Percentiles rank a stretch among this genome's conserved stretches.
These are phyloP conservation scores for Tricholomella constricta DNA, from an alignment of 768 basidiomycete genomes.

Conservation along the genomic window DNA sequence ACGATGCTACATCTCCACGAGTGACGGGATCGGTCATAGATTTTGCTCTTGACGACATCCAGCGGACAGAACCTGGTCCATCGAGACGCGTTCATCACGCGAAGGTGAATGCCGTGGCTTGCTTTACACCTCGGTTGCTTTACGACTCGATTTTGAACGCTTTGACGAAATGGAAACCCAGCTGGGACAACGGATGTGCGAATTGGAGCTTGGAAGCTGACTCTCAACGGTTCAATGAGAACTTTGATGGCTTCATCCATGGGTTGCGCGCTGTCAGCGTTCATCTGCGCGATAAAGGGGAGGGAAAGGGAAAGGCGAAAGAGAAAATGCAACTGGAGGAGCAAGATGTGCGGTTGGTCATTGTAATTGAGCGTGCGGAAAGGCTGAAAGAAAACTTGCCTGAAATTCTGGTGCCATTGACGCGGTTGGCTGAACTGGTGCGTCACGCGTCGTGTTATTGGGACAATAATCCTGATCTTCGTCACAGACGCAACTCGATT, in stretches of 20 bases:
- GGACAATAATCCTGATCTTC: neutral
- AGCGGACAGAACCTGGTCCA: slow-evolving; percentile 16
- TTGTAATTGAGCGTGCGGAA: slow-evolving; percentile 71
- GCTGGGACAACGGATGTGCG: slow-evolving; percentile 62
- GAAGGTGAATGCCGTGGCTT: slow-evolving; percentile 55
- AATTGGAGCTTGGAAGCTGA: slow-evolving; percentile 53
- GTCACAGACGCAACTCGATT: slow-evolving; percentile 54
- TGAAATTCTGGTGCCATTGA: slow-evolving; percentile 68
- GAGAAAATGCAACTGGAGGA: slow-evolving; percentile 10
- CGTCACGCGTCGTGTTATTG: slow-evolving; percentile 18
- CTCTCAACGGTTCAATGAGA: slow-evolving; percentile 58
- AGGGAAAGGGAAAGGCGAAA: slow-evolving; percentile 28
- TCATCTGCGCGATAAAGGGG: slow-evolving; percentile 26
- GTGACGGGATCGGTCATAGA: slow-evolving; percentile 47
- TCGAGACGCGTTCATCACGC: slow-evolving; percentile 41
- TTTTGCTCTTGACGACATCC: slow-evolving; percentile 31
- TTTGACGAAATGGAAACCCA: slow-evolving; percentile 54
- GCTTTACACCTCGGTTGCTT: slow-evolving; percentile 61
- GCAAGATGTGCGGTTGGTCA: slow-evolving; percentile 47
- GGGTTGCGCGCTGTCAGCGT: slow-evolving; percentile 50
- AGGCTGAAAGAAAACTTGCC: slow-evolving; percentile 61
- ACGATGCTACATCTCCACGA: slow-evolving; percentile 54
- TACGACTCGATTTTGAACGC: slow-evolving; percentile 68
- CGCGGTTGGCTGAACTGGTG: slow-evolving; percentile 73
- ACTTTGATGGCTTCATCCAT: slow-evolving; percentile 69